Conservation (phyloP, 331 rosid species). For the Malus hybrid region DNA sequence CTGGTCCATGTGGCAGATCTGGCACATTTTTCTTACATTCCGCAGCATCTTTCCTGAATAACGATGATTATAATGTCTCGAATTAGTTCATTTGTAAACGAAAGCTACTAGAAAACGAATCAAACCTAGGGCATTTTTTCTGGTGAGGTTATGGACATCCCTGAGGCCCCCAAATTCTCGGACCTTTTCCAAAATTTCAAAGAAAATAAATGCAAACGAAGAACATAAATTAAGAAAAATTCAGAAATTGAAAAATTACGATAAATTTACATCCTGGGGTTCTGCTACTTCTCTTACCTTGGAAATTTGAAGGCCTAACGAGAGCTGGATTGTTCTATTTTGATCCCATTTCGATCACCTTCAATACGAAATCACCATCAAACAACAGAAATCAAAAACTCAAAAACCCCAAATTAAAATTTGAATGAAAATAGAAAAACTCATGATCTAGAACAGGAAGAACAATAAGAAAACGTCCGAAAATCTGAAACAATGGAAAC, state of each 20-base stretch:
- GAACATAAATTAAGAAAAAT: neutral
- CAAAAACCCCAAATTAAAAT: neutral
- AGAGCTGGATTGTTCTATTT: slow-evolving; percentile 26
- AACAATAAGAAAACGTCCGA: neutral
- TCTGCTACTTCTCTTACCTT: slow-evolving; percentile 5
- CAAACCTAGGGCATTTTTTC: slow-evolving; percentile 18
- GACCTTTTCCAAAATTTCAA: slow-evolving; percentile 12
- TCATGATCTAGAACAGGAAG: slow-evolving; percentile 11
- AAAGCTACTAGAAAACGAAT: neutral
- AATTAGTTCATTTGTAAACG: neutral
- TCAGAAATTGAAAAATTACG: neutral
- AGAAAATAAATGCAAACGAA: neutral
- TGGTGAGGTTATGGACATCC: slow-evolving; percentile 25
- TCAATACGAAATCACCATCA: neutral
- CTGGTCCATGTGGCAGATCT: neutral
- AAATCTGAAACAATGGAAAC: neutral
- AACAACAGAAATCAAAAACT: neutral
- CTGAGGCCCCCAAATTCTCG: slow-evolving; percentile 25
- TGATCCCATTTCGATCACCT: slow-evolving; percentile 19
- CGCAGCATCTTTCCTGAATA: neutral
- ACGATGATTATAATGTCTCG: neutral
- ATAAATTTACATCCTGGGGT: neutral
- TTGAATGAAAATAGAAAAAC: neutral
- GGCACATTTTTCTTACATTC: neutral
- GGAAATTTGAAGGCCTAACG: slow-evolving; percentile 15